Evolutionary conservation across 1,284 basidiomycete species (phyloP).

Genomic region (Cryptococcus floricola): DNA sequence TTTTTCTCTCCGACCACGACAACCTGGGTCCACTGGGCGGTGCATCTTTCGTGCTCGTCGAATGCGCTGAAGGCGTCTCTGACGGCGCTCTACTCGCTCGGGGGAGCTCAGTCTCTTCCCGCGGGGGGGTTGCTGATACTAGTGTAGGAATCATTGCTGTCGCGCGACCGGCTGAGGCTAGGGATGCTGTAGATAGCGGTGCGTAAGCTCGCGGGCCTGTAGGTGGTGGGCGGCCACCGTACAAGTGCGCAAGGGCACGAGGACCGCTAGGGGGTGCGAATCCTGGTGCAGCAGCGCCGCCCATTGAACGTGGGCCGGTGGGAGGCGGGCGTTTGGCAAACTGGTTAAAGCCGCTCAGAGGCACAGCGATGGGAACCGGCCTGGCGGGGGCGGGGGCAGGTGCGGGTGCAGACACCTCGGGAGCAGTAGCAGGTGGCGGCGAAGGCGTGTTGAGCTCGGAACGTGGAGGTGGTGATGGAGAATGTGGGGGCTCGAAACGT

Average conservation of each 20-base stretch:
- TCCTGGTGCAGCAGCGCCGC: slow-evolving; percentile 9
- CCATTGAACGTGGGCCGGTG: slow-evolving; percentile 25
- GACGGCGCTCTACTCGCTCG: too few species aligned
- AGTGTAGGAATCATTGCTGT: too few species aligned
- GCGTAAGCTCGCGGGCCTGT: background rate
- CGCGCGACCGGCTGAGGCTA: too few species aligned
- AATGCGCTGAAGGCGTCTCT: too few species aligned
- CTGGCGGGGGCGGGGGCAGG: background rate
- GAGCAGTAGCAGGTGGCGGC: background rate
- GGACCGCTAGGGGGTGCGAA: slow-evolving; percentile 29
- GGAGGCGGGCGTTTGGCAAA: slow-evolving; percentile 10
- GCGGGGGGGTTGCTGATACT: too few species aligned
- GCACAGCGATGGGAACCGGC: background rate
- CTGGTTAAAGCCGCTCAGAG: background rate
- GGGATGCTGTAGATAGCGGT: too few species aligned
- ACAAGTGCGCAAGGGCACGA: slow-evolving; percentile 18
- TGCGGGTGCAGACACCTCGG: slow-evolving; percentile 2
- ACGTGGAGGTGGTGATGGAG: slow-evolving; percentile 4
- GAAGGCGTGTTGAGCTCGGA: background rate
- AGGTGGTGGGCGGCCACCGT: slow-evolving; percentile 1
- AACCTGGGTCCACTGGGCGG: slow-evolving; percentile 8
- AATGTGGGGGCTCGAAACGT: background rate
- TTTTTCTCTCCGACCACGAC: slow-evolving; percentile 25
- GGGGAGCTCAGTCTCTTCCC: too few species aligned
- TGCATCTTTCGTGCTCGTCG: background rate